A percentile compares a stretch with the other conserved stretches of the same genome.
Evolutionary conservation across 345 rosid genomes (phyloP).

Genomic region (Murraya koenigii): DNA sequence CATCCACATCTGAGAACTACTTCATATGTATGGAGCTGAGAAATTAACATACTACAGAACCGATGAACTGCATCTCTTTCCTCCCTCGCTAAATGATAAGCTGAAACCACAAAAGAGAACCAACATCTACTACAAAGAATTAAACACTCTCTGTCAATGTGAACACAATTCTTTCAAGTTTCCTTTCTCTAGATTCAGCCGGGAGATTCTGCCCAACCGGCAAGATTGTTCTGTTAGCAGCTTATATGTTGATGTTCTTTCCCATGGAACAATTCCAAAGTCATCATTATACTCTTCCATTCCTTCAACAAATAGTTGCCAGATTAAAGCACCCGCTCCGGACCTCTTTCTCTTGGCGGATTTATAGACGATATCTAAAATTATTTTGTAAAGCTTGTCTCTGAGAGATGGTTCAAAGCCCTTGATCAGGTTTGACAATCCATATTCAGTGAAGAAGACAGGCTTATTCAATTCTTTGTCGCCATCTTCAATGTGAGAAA

Average conservation of each 20-base stretch:
- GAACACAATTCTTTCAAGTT: slow-evolving; percentile 48
- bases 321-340: slow-evolving; percentile 79
- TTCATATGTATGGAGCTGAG: slow-evolving; percentile 4
- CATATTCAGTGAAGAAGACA: slow-evolving; percentile 81
- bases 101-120: not conserved
- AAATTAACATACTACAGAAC: slow-evolving; percentile 4
- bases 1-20: slow-evolving; percentile 11
- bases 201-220: slow-evolving; percentile 51
- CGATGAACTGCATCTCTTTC: slow-evolving; percentile 3
- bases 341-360: slow-evolving; percentile 70
- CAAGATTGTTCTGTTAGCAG: slow-evolving; percentile 65
- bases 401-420: slow-evolving; percentile 63
- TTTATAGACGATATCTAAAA: slow-evolving; percentile 54
- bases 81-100: not conserved
- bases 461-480: slow-evolving; percentile 77
- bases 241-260: slow-evolving; percentile 54
- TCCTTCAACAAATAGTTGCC: slow-evolving; percentile 81
- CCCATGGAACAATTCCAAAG: slow-evolving; percentile 82
- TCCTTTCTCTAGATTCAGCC: slow-evolving; percentile 28
- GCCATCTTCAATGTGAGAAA: slow-evolving; percentile 86
- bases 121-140: not conserved
- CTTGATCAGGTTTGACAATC: slow-evolving; percentile 71
- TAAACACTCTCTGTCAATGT: slow-evolving; percentile 14
- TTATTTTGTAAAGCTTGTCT: slow-evolving; percentile 49
- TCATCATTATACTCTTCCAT: slow-evolving; percentile 87